phyloP scores from a whole-genome alignment of 495 filamentous ascomycete genomes.

The Tuber melanosporum region DNA sequence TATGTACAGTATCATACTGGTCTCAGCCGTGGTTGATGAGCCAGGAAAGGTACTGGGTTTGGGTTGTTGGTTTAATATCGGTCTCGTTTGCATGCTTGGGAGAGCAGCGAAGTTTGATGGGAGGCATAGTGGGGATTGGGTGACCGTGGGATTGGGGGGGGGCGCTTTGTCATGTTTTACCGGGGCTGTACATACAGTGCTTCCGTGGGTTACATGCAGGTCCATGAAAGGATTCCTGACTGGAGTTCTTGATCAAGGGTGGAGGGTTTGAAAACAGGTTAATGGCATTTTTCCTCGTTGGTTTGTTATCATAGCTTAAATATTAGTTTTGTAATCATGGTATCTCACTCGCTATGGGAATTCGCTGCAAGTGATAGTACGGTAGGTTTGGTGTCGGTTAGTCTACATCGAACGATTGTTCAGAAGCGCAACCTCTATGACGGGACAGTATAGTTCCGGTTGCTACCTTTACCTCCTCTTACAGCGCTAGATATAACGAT shows the following conservation, averaged over 20 bases:
- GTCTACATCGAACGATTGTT: background rate
- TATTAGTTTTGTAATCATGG: background rate
- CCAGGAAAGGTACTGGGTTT: background rate
- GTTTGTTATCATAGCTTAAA: too few relatives aligned
- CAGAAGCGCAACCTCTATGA: background rate
- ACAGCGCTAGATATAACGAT: background rate
- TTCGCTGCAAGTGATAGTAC: too few relatives aligned
- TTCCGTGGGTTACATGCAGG: too few relatives aligned
- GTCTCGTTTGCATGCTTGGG: background rate
- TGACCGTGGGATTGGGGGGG: background rate
- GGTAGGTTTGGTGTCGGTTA: too few relatives aligned
- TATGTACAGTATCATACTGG: background rate
- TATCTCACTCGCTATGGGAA: background rate
- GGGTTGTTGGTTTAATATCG: background rate
- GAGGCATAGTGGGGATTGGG: background rate
- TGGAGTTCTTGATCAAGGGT: background rate
- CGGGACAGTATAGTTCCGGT: too few relatives aligned
- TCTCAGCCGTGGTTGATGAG: background rate
- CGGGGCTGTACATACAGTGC: too few relatives aligned
- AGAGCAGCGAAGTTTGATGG: too few relatives aligned
- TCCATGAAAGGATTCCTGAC: background rate
- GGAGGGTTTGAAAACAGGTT: background rate
- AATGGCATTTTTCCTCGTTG: background rate
- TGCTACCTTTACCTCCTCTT: background rate
- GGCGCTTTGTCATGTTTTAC: too few relatives aligned